Conservation (phyloP, 257 asterid species). For the Pogostemon cablin region DNA sequence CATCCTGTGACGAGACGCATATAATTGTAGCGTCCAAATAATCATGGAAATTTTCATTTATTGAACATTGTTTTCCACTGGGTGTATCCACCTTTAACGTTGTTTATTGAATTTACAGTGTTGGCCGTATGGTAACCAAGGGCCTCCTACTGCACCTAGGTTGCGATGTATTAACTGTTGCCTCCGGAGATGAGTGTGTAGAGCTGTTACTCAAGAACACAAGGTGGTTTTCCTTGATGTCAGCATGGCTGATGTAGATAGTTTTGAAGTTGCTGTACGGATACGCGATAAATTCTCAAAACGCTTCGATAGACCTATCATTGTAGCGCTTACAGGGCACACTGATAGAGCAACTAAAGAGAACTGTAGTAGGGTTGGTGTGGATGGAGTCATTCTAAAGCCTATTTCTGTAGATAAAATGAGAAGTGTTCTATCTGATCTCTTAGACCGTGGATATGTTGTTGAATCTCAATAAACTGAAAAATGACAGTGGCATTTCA, state of each 20-base stretch:
- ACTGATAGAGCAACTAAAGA: slow-evolving; percentile 68
- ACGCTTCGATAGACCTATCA: slow-evolving; percentile 60
- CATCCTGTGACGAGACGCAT: slow-evolving; percentile 82
- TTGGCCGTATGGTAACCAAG: slow-evolving; percentile 85
- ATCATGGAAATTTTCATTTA: slow-evolving; percentile 74
- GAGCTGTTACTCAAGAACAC: slow-evolving; percentile 67
- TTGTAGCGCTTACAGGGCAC: slow-evolving; percentile 74
- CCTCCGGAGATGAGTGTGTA: slow-evolving; percentile 82
- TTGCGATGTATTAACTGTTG: slow-evolving; percentile 73
- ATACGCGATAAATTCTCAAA: slow-evolving; percentile 75
- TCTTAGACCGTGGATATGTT: slow-evolving; percentile 68
- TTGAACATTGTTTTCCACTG: slow-evolving; percentile 37
- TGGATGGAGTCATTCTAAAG: slow-evolving; percentile 78
- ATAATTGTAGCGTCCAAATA: slow-evolving; percentile 76
- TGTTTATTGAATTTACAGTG: slow-evolving; percentile 47
- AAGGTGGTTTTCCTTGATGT: slow-evolving; percentile 72
- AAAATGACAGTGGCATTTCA: background rate
- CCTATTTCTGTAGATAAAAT: slow-evolving; percentile 89
- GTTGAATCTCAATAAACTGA: slow-evolving; percentile 48
- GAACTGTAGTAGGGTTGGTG: slow-evolving; percentile 78
- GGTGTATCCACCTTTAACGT: background rate
- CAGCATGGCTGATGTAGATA: slow-evolving; percentile 58
- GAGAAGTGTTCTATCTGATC: slow-evolving; percentile 77
- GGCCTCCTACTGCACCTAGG: slow-evolving; percentile 88
- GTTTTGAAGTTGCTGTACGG: slow-evolving; percentile 62